Percentiles rank a stretch among this genome's conserved stretches.
Evolutionary conservation across 1,139 yeast genomes (phyloP).

Genomic region (Zygoascus meyerae): DNA sequence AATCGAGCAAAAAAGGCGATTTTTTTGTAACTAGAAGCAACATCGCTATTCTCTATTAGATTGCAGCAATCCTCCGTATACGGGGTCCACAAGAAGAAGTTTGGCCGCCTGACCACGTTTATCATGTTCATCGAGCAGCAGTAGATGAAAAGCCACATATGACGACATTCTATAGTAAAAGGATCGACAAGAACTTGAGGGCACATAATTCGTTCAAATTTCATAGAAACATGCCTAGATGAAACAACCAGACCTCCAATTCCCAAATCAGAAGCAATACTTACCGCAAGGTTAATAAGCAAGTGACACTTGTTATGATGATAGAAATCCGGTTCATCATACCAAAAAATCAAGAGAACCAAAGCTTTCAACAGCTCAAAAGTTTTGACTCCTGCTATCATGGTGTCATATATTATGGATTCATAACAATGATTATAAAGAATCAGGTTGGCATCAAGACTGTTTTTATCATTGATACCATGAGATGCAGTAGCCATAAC

Average conservation of each 20-base stretch:
- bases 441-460: constrained; percentile 35
- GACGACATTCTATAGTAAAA: constrained; percentile 33
- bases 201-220: constrained; percentile 33
- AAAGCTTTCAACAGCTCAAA: constrained; percentile 61
- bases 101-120: constrained; percentile 29
- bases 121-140: constrained; percentile 30
- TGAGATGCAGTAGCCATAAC: constrained; percentile 58
- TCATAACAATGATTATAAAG: constrained; percentile 58
- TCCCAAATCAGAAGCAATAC: constrained; percentile 71
- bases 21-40: constrained; percentile 25
- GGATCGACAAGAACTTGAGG: constrained; percentile 35
- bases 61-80: constrained; percentile 60
- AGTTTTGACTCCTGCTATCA: constrained; percentile 68
- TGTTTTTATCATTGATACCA: constrained; percentile 29
- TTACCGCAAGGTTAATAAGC: constrained; percentile 58
- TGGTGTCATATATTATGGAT: constrained; percentile 53
- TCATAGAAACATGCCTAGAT: constrained; percentile 12
- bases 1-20: constrained; percentile 58
- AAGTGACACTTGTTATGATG: constrained; percentile 73
- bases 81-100: constrained; percentile 39
- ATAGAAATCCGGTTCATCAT: constrained; percentile 75
- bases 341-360: constrained; percentile 64
- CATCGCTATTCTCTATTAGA: constrained; percentile 38
- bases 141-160: constrained; percentile 31
- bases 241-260: constrained; percentile 40